Evolutionary conservation across 1,284 basidiomycete genomes (phyloP).

Genomic region (Irpex rosettiformis): DNA sequence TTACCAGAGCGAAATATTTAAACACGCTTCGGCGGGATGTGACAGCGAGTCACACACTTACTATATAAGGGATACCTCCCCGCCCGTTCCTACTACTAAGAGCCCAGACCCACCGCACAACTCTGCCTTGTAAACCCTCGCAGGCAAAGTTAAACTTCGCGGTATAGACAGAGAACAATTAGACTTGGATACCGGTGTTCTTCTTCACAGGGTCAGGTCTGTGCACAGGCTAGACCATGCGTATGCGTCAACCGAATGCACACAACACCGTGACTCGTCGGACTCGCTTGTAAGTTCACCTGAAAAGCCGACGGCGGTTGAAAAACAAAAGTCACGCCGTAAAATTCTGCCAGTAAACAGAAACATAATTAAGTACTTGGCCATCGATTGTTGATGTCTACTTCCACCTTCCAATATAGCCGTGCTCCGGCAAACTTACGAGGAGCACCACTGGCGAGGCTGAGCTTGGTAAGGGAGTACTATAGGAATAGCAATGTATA

Average conservation of each 20-base stretch:
- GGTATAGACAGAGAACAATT: background rate
- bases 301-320: too few species aligned
- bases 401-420: background rate
- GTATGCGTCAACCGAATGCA: too few species aligned
- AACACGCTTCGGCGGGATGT: background rate
- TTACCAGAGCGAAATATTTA: background rate
- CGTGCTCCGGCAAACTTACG: background rate
- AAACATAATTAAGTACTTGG: too few species aligned
- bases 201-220: background rate
- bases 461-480: too few species aligned
- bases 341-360: background rate
- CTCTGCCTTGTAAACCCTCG: background rate
- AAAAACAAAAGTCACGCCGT: background rate
- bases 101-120: background rate
- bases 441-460: too few species aligned
- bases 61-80: conserved; percentile 4
- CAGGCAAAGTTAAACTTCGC: background rate
- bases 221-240: background rate
- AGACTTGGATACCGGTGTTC: background rate
- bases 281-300: too few species aligned
- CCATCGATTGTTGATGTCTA: background rate
- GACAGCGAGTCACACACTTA: background rate
- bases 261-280: too few species aligned
- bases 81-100: background rate
- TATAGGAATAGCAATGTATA: too few species aligned